A percentile compares a stretch with the other conserved stretches of the same genome.
These are phyloP conservation scores for Pterocarpus santalinus DNA, from an alignment of 306 rosid genomes.

Conservation along the genomic window DNA sequence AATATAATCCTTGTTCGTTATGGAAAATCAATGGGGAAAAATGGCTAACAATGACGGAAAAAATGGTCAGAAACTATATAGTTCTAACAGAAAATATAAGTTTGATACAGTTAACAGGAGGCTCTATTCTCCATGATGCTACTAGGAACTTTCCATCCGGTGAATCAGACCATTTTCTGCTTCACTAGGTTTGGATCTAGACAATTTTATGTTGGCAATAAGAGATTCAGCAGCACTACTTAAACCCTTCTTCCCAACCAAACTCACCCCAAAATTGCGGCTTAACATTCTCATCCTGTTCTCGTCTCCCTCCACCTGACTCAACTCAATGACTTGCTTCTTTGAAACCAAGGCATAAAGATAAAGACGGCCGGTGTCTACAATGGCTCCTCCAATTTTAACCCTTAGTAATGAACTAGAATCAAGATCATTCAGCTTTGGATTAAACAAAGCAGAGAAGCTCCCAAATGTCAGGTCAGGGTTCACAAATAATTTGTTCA, in stretches of 20 bases:
- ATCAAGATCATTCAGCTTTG: conserved; percentile 57
- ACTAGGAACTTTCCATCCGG: conserved; percentile 28
- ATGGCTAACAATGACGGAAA: conserved; percentile 7
- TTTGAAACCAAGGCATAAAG: conserved; percentile 69
- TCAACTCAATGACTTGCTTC: conserved; percentile 64
- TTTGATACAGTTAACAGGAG: conserved; percentile 2
- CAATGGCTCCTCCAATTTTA: conserved; percentile 59
- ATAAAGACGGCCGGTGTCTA: conserved; percentile 46
- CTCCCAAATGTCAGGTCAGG: conserved; percentile 75
- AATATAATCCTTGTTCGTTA: conserved; percentile 1
- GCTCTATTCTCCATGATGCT: conserved; percentile 39
- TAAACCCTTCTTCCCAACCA: conserved; percentile 82
- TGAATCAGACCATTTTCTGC: conserved; percentile 40
- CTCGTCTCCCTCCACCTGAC: conserved; percentile 67
- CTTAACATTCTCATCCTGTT: conserved; percentile 66
- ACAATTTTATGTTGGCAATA: conserved; percentile 57
- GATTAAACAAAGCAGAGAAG: conserved; percentile 78
- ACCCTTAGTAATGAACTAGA: conserved; percentile 71
- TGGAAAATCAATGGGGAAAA: conserved; percentile 25
- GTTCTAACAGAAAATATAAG: conserved; percentile 8
- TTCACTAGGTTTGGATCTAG: conserved; percentile 51
- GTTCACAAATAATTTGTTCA: conserved; percentile 61
- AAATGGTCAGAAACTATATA: conserved; percentile 38
- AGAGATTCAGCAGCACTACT: conserved; percentile 64
- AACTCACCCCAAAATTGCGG: conserved; percentile 61